Evolutionary conservation across 176 grass and related monocot species (phyloP).

Genomic region (Alloteropsis semialata): DNA sequence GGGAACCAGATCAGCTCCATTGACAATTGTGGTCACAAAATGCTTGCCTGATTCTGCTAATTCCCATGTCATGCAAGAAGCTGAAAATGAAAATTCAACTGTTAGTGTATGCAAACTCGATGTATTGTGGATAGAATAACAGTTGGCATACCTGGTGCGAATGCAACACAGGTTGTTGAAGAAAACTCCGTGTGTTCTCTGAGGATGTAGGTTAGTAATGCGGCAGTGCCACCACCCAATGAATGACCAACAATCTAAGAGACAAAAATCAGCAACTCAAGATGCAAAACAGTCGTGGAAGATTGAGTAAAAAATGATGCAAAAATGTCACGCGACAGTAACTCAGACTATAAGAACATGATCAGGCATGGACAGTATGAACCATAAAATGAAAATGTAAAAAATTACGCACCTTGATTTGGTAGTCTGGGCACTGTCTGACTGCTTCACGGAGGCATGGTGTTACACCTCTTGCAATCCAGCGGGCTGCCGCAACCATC

Average conservation of each 20-base stretch:
- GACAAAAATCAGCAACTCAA: slow-evolving; percentile 13
- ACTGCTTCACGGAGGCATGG: slow-evolving; percentile 67
- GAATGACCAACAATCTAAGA: slow-evolving; percentile 97
- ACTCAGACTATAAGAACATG: background rate
- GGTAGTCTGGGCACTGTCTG: slow-evolving; percentile 67
- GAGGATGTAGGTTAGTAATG: slow-evolving; percentile 93
- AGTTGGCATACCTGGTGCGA: slow-evolving; percentile 70
- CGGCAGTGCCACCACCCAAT: slow-evolving; percentile 95
- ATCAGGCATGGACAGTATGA: background rate
- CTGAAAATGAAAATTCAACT: slow-evolving; percentile 43
- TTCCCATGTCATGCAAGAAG: slow-evolving; percentile 99
- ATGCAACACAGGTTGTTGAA: slow-evolving; percentile 84
- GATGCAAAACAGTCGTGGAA: background rate
- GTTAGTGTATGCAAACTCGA: slow-evolving; percentile 24
- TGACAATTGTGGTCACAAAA: slow-evolving; percentile 81
- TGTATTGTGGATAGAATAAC: slow-evolving; percentile 5
- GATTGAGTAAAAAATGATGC: background rate
- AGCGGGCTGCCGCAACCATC: slow-evolving; percentile 82
- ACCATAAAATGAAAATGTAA: slow-evolving; percentile 28
- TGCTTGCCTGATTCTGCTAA: slow-evolving; percentile 98
- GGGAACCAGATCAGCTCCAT: slow-evolving; percentile 94
- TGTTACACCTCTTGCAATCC: slow-evolving; percentile 85
- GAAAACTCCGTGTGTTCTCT: slow-evolving; percentile 80
- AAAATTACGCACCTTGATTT: slow-evolving; percentile 68
- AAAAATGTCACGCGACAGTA: background rate